These are phyloP conservation scores for Tolypocladium ophioglossoides DNA, from an alignment of 2,329 filamentous ascomycete species.

Conservation along the genomic window DNA sequence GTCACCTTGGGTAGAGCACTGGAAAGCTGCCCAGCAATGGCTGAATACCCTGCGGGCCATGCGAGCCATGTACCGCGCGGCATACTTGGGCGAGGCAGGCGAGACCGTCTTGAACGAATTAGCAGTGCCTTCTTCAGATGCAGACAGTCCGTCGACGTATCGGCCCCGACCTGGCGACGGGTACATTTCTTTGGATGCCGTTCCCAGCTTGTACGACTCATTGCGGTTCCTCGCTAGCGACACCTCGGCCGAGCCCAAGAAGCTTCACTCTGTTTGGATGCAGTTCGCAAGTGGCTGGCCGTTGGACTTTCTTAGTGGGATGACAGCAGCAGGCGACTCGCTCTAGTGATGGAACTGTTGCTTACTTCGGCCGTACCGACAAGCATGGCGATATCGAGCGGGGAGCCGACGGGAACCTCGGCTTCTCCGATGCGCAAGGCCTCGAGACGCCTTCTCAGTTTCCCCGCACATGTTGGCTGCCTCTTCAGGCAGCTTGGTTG, in stretches of 20 bases:
- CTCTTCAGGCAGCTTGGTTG: not conserved
- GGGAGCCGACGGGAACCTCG: not conserved
- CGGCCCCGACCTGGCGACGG: constrained; percentile 2
- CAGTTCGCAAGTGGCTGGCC: constrained; percentile 1
- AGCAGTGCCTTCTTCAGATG: not conserved
- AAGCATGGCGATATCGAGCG: not conserved
- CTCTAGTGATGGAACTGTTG: not conserved
- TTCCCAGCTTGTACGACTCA: constrained; percentile 1
- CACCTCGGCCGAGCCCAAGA: constrained; percentile 1
- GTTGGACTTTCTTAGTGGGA: not conserved
- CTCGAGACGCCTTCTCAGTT: not conserved
- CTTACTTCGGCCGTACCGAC: not conserved
- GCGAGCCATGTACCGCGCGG: constrained; percentile 12
- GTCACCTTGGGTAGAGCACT: constrained; percentile 5
- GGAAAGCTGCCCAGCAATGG: constrained; percentile 9
- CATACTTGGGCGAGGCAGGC: constrained; percentile 9
- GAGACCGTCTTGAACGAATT: not conserved
- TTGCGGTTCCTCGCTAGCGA: constrained; percentile 2
- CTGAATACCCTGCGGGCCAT: constrained; percentile 9
- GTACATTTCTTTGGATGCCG: not conserved
- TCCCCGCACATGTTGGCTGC: not conserved
- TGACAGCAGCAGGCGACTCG: not conserved
- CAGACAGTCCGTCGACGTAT: not conserved
- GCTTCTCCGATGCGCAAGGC: not conserved
- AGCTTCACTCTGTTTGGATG: constrained; percentile 3